These are phyloP conservation scores for Ceriops tagal DNA, from an alignment of 345 rosid species.

Conservation along the genomic window DNA sequence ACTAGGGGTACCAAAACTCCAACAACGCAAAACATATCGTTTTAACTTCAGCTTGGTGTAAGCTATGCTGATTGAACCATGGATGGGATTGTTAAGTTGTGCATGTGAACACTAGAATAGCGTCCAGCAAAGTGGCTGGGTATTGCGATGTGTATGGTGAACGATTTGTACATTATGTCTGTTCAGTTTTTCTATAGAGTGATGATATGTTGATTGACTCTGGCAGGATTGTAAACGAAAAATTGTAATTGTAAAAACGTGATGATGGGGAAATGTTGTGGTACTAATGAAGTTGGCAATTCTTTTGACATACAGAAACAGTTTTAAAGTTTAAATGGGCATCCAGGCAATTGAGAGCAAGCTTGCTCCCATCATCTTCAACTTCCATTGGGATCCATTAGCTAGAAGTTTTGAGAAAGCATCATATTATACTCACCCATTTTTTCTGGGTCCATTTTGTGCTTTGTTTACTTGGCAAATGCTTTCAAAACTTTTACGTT, in stretches of 20 bases:
- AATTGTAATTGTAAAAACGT: background rate
- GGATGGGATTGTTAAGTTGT: background rate
- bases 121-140: background rate
- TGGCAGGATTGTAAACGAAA: slow-evolving; percentile 12
- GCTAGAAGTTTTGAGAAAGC: no score
- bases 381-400: no score
- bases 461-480: no score
- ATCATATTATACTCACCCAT: no score
- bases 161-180: slow-evolving; percentile 25
- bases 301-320: background rate
- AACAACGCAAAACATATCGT: slow-evolving; percentile 7
- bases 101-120: background rate
- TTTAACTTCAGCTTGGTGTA: slow-evolving; percentile 13
- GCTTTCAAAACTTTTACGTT: no score
- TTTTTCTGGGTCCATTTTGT: no score
- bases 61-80: slow-evolving; percentile 23
- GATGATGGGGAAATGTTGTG: no score
- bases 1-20: slow-evolving; percentile 18
- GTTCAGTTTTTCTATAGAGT: slow-evolving; percentile 21
- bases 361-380: no score
- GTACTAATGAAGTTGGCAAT: background rate
- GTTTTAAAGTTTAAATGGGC: no score
- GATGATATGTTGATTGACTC: slow-evolving; percentile 21
- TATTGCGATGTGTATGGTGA: background rate
- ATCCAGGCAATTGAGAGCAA: no score